Evolutionary conservation across 805 yeast genomes (phyloP).

Genomic region (Lipomyces spencermartinsiae): DNA sequence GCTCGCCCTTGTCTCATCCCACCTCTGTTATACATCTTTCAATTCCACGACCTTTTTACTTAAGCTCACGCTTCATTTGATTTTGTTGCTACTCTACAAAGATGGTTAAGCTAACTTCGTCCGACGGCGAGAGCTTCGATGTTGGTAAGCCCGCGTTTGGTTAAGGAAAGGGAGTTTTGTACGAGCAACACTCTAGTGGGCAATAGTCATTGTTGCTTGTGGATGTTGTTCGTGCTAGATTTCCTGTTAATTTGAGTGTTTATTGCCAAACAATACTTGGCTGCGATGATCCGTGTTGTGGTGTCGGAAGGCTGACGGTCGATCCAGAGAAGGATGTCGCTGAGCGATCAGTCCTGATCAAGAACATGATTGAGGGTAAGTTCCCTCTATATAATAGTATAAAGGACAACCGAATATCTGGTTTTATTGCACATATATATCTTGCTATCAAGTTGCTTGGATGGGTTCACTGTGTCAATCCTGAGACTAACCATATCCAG

Average conservation of each 20-base stretch:
- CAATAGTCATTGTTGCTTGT: not conserved
- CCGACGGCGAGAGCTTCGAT: slow-evolving; percentile 79
- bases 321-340: slow-evolving; percentile 66
- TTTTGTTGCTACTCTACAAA: not conserved
- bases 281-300: not conserved
- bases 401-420: not conserved
- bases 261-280: not conserved
- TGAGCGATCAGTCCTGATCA: slow-evolving; percentile 81
- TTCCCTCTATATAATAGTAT: not conserved
- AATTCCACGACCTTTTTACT: not conserved
- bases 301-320: not conserved
- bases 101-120: slow-evolving; percentile 61
- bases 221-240: not conserved
- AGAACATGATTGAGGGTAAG: slow-evolving; percentile 83
- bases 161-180: not conserved
- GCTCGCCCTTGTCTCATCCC: no score
- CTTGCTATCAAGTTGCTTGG: not conserved
- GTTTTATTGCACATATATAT: no score
- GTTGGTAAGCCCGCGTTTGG: slow-evolving; percentile 57
- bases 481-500: slow-evolving; percentile 28
- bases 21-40: not conserved
- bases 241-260: not conserved
- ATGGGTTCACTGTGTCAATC: not conserved
- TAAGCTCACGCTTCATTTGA: not conserved
- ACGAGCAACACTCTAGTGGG: not conserved